Evolutionary conservation across 441 rosid genomes (phyloP), one percentile per base, ranked within the genome.

Genomic region (Flueggea neowawraea): DNA sequence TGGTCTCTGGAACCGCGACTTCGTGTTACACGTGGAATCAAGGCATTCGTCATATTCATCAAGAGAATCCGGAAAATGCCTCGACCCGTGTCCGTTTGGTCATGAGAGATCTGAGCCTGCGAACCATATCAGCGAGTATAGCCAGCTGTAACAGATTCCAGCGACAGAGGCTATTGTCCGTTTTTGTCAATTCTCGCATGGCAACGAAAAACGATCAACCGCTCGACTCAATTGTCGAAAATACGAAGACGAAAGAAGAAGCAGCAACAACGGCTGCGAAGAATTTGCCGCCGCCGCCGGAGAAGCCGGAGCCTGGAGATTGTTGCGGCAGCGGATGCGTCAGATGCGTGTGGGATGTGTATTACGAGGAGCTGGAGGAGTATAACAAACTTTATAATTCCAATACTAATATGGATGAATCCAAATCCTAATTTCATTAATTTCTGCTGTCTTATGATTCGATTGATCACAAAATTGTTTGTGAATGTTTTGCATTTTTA

Each of bases 261-360:
- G 54, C 32, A 16, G 16, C 39, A 68, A 43, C 57, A 58, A 8
- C 72, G 74, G 14, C 79, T 77, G 48, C 69, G 67, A 6, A 22
- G 28, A 22, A 22, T 22, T 22, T 22, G 28, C 80, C 80, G 5
- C 84, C 80, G 54, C 91, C 88, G 56, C 98, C 98, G 55, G 97
- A 93, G 82, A 88, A 84, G 84, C 96, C 98, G 54, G 89, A 85
- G 64, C 84, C 93, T 16, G 95, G 95, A 5, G 96, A 93, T 78
- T 93, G 98, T 43, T 93, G 98, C 47, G 97, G 98, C 8, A 87
- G 93, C 80, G 98, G 97, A 4, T 90, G 98, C 80, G 89, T 90
- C 3, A 70, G 95, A 62, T 93, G 97, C 84, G 98, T 93, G n/a
- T 90, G 98, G 98, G 98, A 93, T 76, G 85, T 90, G 52, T 88